These are phyloP conservation scores for Boletellus dicymbophilus DNA, from an alignment of 1,284 basidiomycete genomes.

Conservation along the genomic window DNA sequence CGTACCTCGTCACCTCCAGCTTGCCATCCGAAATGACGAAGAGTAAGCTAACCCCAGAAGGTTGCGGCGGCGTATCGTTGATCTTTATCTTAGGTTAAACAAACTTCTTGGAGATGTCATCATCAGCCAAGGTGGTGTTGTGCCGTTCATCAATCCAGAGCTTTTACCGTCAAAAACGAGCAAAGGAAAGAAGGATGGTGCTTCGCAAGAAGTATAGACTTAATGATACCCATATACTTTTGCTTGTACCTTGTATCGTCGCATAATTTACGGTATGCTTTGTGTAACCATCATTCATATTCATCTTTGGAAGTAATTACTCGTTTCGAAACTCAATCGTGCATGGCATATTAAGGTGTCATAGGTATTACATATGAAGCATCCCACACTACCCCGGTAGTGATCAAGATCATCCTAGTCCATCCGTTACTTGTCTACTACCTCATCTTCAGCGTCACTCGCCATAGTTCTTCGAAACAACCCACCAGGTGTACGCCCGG, in stretches of 20 bases:
- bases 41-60: slow-evolving; percentile 48
- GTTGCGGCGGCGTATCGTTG: neutral
- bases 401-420: neutral
- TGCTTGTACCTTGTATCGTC: slow-evolving; percentile 19
- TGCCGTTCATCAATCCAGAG: slow-evolving; percentile 62
- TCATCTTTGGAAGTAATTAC: neutral
- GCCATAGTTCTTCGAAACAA: slow-evolving; percentile 77
- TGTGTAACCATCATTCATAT: slow-evolving; percentile 27
- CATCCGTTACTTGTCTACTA: slow-evolving; percentile 42
- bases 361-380: neutral
- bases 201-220: slow-evolving; percentile 37
- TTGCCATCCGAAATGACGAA: slow-evolving; percentile 84
- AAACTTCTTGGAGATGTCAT: slow-evolving; percentile 77
- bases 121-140: slow-evolving; percentile 84
- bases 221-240: neutral
- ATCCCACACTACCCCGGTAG: neutral
- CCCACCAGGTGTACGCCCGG: slow-evolving; percentile 48
- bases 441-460: slow-evolving; percentile 78
- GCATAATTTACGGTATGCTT: slow-evolving; percentile 35
- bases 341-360: slow-evolving; percentile 1
- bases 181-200: slow-evolving; percentile 54
- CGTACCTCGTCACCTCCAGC: slow-evolving; percentile 82
- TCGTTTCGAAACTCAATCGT: neutral
- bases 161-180: slow-evolving; percentile 65
- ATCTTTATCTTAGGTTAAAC: slow-evolving; percentile 48